Conservation (phyloP, 352 stramenopile species). For the Globisporangium nodosum region DNA sequence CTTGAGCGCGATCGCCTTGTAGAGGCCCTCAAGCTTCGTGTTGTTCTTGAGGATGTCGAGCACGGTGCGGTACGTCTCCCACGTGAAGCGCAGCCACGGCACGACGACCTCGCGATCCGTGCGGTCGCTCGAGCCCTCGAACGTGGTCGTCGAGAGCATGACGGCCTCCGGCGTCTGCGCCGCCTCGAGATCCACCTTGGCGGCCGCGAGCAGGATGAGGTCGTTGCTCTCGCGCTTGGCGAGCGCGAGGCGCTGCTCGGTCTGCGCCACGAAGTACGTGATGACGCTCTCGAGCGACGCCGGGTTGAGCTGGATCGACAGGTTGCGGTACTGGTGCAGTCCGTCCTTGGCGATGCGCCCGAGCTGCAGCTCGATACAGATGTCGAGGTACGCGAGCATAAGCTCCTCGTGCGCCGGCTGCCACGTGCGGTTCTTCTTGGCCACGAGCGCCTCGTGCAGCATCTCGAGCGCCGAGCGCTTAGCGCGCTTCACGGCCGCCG, state of each 20-base stretch:
- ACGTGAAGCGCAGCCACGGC: constrained; percentile 94
- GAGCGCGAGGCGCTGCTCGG: constrained; percentile 81
- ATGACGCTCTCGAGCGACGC: constrained; percentile 95
- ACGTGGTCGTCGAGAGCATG: constrained; percentile 96
- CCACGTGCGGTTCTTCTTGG: constrained; percentile 95
- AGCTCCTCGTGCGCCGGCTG: constrained; percentile 96
- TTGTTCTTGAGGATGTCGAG: constrained; percentile 97
- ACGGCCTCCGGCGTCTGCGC: constrained; percentile 93
- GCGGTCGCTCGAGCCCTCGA: constrained; percentile 92
- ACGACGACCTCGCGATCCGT: constrained; percentile 94
- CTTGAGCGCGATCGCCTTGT: constrained; percentile 74
- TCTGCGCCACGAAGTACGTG: constrained; percentile 88
- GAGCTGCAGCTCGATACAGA: constrained; percentile 94
- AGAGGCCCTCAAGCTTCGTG: constrained; percentile 86
- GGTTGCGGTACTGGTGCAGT: constrained; percentile 97
- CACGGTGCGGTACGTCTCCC: constrained; percentile 97
- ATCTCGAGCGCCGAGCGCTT: constrained; percentile 83
- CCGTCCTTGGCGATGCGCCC: constrained; percentile 96
- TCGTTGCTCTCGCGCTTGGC: constrained; percentile 87
- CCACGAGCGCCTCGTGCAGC: constrained; percentile 93
- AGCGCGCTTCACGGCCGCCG: constrained; percentile 62
- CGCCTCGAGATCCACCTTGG: constrained; percentile 88
- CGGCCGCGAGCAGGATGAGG: constrained; percentile 70
- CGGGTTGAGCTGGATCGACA: constrained; percentile 92
- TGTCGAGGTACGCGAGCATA: constrained; percentile 95